Percentiles rank a stretch among this genome's conserved stretches.
phyloP scores from a whole-genome alignment of 306 rosid species.

The Corylus avellana region DNA sequence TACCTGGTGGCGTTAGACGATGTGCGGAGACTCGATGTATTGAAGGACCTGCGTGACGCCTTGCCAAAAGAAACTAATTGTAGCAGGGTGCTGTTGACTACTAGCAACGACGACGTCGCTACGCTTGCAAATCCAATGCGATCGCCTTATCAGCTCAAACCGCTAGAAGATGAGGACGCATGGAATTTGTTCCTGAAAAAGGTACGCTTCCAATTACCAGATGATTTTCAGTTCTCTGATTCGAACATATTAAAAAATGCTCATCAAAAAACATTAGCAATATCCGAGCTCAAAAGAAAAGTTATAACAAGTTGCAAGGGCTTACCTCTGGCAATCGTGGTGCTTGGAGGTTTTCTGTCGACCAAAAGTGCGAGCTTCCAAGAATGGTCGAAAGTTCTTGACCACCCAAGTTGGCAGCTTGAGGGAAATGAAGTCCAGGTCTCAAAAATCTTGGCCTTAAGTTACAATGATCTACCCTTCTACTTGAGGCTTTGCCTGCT shows the following conservation, averaged over 20 bases:
- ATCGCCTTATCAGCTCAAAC: neutral
- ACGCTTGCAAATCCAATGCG: neutral
- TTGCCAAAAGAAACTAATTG: neutral
- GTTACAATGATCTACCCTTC: constrained; percentile 25
- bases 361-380: neutral
- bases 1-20: neutral
- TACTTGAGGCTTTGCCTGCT: constrained; percentile 19
- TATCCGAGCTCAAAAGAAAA: neutral
- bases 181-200: neutral
- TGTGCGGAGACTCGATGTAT: neutral
- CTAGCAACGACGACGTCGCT: neutral
- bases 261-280: neutral
- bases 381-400: neutral
- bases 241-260: too few relatives aligned
- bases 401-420: neutral
- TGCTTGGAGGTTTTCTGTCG: neutral
- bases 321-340: neutral
- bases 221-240: neutral
- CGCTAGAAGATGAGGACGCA: neutral
- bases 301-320: neutral
- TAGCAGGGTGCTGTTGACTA: neutral
- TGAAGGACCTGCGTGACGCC: neutral
- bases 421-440: neutral
- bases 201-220: neutral
- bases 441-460: constrained; percentile 16